Evolutionary conservation across 225 moss, liverwort and hornwort species (phyloP), one percentile per base, ranked within the genome.

Genomic region (Polytrichum formosum): DNA sequence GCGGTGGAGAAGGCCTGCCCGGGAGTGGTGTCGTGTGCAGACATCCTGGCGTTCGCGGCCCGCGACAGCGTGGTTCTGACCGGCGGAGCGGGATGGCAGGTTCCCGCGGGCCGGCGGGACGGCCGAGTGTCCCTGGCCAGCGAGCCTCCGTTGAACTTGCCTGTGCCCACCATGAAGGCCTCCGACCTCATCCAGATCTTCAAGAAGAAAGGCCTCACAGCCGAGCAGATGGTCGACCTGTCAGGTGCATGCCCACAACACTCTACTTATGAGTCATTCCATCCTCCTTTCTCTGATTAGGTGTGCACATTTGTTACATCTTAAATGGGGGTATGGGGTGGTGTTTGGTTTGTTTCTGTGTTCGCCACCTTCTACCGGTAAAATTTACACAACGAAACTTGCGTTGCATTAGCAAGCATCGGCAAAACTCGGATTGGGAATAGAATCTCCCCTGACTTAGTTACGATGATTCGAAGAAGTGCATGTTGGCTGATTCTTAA

Each of bases 11-110:
- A 4, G 28, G 72, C 1, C 6, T 84, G 81, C 53, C 80, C 84
- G 0, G 80, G 80, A 61, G 72, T 77, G 2, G 84, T 84, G 0
- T 77, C 84, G 4, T 84, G 80, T 46, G 84, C 84, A 0, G 80
- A 84, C 56, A 84, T 84, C 33, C 61, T 84, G 1, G 77, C 76
- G 2, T 84, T 71, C 55, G 80, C 84, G 0, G 76, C 84, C 6
- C 77, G 80, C 5, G 84, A 84, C 72, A n/a, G 67, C 1, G 84
- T 81, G 31, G 23, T 5, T 0, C 33, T 77, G 26, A 84, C 84
- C 1, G 56, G n/a, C 2, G 84, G 84, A 5, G 0, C 5, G 63
- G 63, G 74, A 5, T 84, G 84, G 84, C 1, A 1, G 0, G 84
- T 84, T 20, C 84, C 84, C 3, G 64, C 80, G 1, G 84, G 84